phyloP scores from a whole-genome alignment of 768 basidiomycete species.

The Hebeloma cylindrosporum region DNA sequence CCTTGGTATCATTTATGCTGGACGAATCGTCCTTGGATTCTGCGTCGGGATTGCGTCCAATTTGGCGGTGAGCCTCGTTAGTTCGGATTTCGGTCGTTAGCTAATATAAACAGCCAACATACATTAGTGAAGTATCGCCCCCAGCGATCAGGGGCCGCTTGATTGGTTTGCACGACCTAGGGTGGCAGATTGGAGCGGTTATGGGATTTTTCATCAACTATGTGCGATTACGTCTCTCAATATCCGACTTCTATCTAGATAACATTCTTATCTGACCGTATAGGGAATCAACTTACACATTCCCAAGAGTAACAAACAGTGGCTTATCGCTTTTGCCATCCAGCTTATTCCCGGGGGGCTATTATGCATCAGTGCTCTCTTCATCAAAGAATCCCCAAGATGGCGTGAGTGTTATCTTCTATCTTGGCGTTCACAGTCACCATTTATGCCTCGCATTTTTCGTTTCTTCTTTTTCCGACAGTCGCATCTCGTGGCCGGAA shows the following conservation, averaged over 20 bases:
- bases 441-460: background rate
- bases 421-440: too few relatives aligned
- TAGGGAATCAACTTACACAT: conserved; percentile 35
- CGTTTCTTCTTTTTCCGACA: conserved; percentile 28
- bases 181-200: conserved; percentile 48
- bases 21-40: conserved; percentile 42
- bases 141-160: conserved; percentile 46
- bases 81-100: background rate
- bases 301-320: conserved; percentile 29
- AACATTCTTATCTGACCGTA: background rate
- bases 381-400: conserved; percentile 31
- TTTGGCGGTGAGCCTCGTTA: conserved; percentile 4
- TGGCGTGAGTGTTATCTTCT: conserved; percentile 2
- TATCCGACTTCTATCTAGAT: background rate
- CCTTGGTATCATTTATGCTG: conserved; percentile 40
- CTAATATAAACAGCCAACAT: conserved; percentile 31
- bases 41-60: conserved; percentile 32
- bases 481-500: conserved; percentile 36
- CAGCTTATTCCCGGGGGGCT: conserved; percentile 38
- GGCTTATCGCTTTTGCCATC: conserved; percentile 39
- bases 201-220: conserved; percentile 28
- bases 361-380: conserved; percentile 32
- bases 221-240: background rate
- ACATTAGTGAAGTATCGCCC: conserved; percentile 45
- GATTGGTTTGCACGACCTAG: conserved; percentile 49